phyloP scores from a whole-genome alignment of 305 asterid species.

The Fraxinus greggii region DNA sequence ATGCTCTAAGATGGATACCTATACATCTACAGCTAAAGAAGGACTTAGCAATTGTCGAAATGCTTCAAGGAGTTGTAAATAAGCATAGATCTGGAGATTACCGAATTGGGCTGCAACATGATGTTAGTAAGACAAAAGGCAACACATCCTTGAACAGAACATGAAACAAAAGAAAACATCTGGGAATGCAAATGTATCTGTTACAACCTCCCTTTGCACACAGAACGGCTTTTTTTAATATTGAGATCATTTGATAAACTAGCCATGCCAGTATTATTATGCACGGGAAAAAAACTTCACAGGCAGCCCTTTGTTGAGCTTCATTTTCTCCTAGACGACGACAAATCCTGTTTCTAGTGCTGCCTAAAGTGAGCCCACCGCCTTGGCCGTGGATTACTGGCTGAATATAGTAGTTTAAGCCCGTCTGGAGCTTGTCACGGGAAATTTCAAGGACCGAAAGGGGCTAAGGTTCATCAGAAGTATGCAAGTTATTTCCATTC shows the following conservation, averaged over 20 bases:
- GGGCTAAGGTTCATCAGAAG: not conserved
- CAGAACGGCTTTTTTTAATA: conserved; percentile 5
- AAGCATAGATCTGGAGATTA: not conserved
- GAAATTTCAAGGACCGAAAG: conserved; percentile 27
- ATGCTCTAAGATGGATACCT: not conserved
- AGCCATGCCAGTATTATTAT: conserved; percentile 10
- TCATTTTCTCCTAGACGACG: conserved; percentile 21
- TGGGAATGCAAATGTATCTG: not conserved
- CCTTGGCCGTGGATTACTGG: conserved; percentile 26
- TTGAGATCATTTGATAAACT: conserved; percentile 28
- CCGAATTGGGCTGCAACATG: not conserved
- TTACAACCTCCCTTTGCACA: not conserved
- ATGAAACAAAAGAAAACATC: not conserved
- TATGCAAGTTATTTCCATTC: not conserved
- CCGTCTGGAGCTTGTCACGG: conserved; percentile 27
- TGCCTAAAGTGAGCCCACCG: conserved; percentile 32
- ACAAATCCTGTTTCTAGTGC: not conserved
- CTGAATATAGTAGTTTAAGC: conserved; percentile 28
- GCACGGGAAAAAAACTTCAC: conserved; percentile 23
- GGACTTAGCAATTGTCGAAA: not conserved
- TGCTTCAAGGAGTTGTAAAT: not conserved
- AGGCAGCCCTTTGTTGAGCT: conserved; percentile 22
- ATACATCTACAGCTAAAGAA: not conserved
- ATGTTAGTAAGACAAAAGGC: not conserved
- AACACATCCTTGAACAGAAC: not conserved